Conservation (phyloP, 805 yeast species). For the Grigorovia transvaalensis region DNA sequence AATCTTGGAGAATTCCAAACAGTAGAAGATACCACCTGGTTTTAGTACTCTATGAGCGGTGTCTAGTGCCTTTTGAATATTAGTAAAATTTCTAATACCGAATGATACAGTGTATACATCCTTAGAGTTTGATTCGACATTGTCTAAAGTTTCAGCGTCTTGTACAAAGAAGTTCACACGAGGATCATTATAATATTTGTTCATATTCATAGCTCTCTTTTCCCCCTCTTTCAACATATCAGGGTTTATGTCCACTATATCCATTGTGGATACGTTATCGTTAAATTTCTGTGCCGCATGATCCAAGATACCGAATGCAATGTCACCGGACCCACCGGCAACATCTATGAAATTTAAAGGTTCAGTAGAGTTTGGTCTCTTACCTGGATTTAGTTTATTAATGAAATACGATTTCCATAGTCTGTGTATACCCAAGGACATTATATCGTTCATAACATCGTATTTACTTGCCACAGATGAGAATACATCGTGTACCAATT, state of each 20-base stretch:
- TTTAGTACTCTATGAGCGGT: conserved; percentile 93
- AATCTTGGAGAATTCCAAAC: conserved; percentile 90
- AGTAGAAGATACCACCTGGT: conserved; percentile 97
- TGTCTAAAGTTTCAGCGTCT: conserved; percentile 83
- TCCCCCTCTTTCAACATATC: conserved; percentile 95
- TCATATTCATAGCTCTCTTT: conserved; percentile 52
- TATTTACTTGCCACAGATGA: conserved; percentile 90
- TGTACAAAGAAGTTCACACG: conserved; percentile 78
- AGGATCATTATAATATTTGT: conserved; percentile 39
- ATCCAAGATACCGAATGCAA: conserved; percentile 88
- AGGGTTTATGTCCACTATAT: conserved; percentile 87
- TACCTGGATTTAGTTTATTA: conserved; percentile 81
- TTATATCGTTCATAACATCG: conserved; percentile 95
- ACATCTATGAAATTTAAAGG: conserved; percentile 88
- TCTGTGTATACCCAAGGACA: conserved; percentile 93
- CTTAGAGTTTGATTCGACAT: conserved; percentile 75
- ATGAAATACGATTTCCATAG: conserved; percentile 92
- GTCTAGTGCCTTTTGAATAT: conserved; percentile 84
- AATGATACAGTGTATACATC: conserved; percentile 95
- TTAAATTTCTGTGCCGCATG: conserved; percentile 75
- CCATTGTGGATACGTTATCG: conserved; percentile 71
- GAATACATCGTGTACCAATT: conserved; percentile 75
- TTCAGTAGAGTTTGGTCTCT: conserved; percentile 66
- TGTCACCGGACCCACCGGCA: conserved; percentile 98
- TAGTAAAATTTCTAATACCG: conserved; percentile 94